Evolutionary conservation across 1,284 basidiomycete genomes (phyloP), one percentile per base, ranked within the genome.

Genomic region (Limonomyces culmigenus): DNA sequence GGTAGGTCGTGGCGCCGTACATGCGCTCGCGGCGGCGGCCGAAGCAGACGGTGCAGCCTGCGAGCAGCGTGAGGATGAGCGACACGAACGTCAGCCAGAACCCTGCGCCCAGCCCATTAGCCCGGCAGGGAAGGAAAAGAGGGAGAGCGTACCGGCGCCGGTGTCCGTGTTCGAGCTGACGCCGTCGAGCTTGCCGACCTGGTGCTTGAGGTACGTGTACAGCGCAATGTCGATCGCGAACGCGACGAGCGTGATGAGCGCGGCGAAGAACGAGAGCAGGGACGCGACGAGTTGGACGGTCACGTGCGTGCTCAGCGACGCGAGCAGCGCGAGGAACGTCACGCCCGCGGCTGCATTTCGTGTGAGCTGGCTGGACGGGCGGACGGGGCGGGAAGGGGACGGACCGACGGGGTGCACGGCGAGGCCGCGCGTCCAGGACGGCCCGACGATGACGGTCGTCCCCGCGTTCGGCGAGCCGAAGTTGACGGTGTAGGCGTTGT

Each of bases 171-270:
- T 52, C 3, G 57, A 55, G 18, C 42, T 44, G 15, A 66, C 55
- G 36, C 58, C 58, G 19, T 51, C 42, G 14, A 80, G 56, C 35
- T 65, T 60, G 33, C 53, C 50, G 41, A 74, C 59, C 43, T 72
- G 54, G 40, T 72, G 59, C 47, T 67, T 70, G 36, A 75, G 62
- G 40, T 62, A 70, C 2, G 60, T 70, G 45, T 60, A 75, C 13
- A 85, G 63, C n/a, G 75, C 74, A 44, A 85, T 74, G 50, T 85
- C 78, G 47, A 76, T 67, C 25, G 65, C 63, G 49, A 83, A 80
- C 1, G 77, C 73, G 42, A 83, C 66, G 38, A 83, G 56, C 4
- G 76, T 67, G 35, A 83, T 45, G 20, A 65, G 42, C 1, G 74
- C 70, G 4, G 74, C 75, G 37, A 83, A 58, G 64, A 79, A 77